Base-by-base conservation (phyloP, 202 grass and related monocot genomes). In the Miscanthus sacchariflorus region DNA sequence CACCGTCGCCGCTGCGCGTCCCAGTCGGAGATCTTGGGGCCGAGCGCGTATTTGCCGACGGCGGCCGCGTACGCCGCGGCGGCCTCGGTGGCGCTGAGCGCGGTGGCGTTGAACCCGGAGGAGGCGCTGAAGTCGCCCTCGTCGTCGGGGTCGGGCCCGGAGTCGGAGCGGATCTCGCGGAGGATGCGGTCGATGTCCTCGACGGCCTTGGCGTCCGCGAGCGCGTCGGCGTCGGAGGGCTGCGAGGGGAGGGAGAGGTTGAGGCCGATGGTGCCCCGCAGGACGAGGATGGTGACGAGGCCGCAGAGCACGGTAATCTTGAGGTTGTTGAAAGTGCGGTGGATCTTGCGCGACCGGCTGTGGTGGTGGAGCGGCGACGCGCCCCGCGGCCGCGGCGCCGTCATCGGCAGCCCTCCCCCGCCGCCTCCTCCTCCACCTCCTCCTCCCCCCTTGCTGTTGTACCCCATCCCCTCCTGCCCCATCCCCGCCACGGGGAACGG, bases 241-340 rank as follows among this genome's bases (percentile, higher is more conserved):
- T 86, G 70, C 12, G 85, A 76, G 56, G 92, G 97, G 44, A 89
- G 90, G 71, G 90, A 92, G 70, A 96, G 95, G 79, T 92, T 93
- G 78, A 99, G 78, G 39, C 95, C 95, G 44, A 97, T 93, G 27
- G 95, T 97, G 67, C 94, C 97, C 8, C 97, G 93, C 24, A 99
- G 88, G 81, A 99, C 89, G 79, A 99, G 94, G 72, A 99, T 95
- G 81, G 97, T 99, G 81, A 99, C 92, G 58, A 99, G 83, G 70
- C 97, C 94, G 90, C 97, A 99, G 25, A 99, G 90, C n/a, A 99
- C 81, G 35, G 96, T 99, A 86, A 96, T 90, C 92, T 99, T 99
- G 75, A 99, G 58, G 92, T 99, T 96, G 86, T 99, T 99, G 94
- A 96, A 96, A 10, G 96, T 98, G 83, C 90, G 93, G 70, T 84